Base-by-base conservation (phyloP, 2,329 filamentous ascomycete genomes). In the Phyllosticta citriasiana region DNA sequence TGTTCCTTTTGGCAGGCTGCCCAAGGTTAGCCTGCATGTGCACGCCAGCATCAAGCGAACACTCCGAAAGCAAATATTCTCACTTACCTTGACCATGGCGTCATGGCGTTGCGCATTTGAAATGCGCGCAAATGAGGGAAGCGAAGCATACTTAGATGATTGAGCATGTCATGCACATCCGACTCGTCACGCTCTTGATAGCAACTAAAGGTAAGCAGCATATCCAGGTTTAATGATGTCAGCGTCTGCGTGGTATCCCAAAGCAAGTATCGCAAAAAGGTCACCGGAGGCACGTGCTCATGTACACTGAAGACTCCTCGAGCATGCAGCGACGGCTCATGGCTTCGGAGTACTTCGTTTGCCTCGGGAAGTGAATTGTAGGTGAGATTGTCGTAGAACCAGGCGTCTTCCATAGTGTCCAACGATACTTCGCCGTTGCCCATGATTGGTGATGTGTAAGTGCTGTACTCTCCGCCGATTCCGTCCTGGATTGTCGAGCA, bases 61-160 rank as follows among this genome's bases (percentile, higher is more conserved):
- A 16, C 19, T 22, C 19, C 19, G 19, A n/a, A 6, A 47, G 7
- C 40, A 16, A 65, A 0, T 78, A 71, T 54, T 71, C 77, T 16
- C 7, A 47, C 66, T 57, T 10, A 73, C 68, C 1, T 61, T 5
- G 55, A 52, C 55, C 58, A 60, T 10, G 59, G 51, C n/a, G 60
- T 62, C 33, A 78, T 73, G 22, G 75, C 74, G 64, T 79, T 79
- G 14, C 78, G 72, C 30, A 79, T 63, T 59, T 80, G 78, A 27
- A 80, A 77, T n/a, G 76, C 71, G 27, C 74, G 68, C 8, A 80
- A 65, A 57, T 75, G 68, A 6, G 78, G 77, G 61, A 79, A 78
- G 1, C 73, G 71, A 40, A 76, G 67, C 6, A 22, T n/a, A 22
- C 57, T 57, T n/a, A 61, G 62, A 9, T 47, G 30, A 2, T 25